Evolutionary conservation across 2,329 filamentous ascomycete genomes (phyloP).

Genomic region (Trichoderma simmonsii): DNA sequence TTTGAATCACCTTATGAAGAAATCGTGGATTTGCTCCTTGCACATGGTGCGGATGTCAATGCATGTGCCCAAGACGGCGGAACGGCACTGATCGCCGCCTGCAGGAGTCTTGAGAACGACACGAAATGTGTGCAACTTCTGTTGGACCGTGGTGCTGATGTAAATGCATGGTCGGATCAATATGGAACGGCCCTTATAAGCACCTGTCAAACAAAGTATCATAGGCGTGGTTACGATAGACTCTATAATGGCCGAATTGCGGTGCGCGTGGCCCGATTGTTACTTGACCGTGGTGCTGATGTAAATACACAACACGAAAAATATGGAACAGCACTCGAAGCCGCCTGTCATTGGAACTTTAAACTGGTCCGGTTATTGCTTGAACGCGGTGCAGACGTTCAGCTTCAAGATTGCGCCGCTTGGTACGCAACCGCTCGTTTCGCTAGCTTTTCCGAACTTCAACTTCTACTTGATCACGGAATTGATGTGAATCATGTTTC

Average conservation of each 20-base stretch:
- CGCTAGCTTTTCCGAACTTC: background rate
- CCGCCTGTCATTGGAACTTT: background rate
- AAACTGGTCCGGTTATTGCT: background rate
- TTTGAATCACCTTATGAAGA: background rate
- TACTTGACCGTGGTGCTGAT: background rate
- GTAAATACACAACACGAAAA: background rate
- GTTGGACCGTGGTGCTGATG: background rate
- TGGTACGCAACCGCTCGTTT: background rate
- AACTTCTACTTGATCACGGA: background rate
- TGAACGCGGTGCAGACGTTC: background rate
- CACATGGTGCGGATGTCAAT: background rate
- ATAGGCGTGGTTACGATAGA: too few species aligned
- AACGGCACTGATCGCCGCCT: background rate
- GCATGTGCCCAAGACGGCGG: background rate
- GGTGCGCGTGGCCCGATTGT: fast-evolving
- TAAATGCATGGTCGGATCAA: background rate
- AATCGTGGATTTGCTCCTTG: background rate
- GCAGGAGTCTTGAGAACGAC: background rate
- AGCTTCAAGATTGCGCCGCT: background rate
- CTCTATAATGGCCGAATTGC: too few species aligned
- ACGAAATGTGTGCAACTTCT: background rate
- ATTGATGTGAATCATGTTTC: background rate
- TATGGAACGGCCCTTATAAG: background rate
- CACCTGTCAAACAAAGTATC: background rate
- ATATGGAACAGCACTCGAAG: background rate